Base-by-base conservation (phyloP, 805 yeast genomes). In the Citeromyces matritensis region DNA sequence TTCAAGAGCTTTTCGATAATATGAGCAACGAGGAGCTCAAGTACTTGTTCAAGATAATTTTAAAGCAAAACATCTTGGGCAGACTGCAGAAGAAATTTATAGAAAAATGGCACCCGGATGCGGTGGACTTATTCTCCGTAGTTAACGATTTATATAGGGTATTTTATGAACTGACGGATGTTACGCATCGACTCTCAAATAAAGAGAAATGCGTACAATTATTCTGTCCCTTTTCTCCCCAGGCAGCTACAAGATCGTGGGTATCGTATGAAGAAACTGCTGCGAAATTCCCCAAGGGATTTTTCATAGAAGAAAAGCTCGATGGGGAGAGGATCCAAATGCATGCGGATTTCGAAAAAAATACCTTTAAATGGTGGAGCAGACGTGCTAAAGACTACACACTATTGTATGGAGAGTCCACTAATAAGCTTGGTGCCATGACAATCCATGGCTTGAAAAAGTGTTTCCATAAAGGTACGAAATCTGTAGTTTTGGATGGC, bases 301-400 rank as follows among this genome's bases (percentile, higher is more conserved):
- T 84, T 43, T 65, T 63, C 32, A 70, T 88, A 7, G 97, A 88
- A 45, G 96, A 88, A 48, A 88, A 88, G 47, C 65, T 85, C 55
- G 96, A 88, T 51, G 98, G 97, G 3, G 96, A 88, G 49, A 56
- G 98, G 40, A 72, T 83, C 42, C 75, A 82, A 33, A 40, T 85
- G 29, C 98, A 88, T 48, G 69, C 73, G 55, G 49, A 58, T 27
- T 35, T 75, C 67, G 8, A 42, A 44, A 25, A 37, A 35, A 31
- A 24, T 25, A 23, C 42, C 49, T 67, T 66, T 45, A 58, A 57
- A 37, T 76, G 63, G 45, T 75, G 51, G 44, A 73, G 82, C 32
- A 61, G 94, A 41, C 65, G 73, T 30, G 79, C 80, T 6, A 71
- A 70, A 32, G 94, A 85, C 42, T 82, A 73, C 43, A 71, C 93